Conservation (phyloP, 306 rosid genomes). For the Prunus davidiana region DNA sequence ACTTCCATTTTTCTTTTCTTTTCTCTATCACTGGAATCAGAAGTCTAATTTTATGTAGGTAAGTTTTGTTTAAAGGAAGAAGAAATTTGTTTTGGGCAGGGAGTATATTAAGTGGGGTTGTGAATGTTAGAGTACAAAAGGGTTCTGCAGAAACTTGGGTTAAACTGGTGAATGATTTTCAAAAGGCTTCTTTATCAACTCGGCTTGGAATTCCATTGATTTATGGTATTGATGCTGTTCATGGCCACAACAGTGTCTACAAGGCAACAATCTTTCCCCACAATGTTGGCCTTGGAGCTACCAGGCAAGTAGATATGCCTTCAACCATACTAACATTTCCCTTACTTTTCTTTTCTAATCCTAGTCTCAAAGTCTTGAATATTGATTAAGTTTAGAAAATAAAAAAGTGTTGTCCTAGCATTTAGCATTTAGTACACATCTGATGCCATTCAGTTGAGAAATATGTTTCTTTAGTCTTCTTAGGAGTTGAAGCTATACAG, state of each 20-base stretch:
- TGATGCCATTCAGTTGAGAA: too few species aligned
- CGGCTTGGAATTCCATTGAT: slow-evolving; percentile 41
- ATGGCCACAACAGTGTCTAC: slow-evolving; percentile 42
- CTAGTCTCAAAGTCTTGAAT: too few species aligned
- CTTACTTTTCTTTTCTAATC: not conserved
- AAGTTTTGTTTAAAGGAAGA: not conserved
- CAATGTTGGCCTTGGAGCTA: slow-evolving; percentile 43
- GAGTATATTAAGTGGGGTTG: slow-evolving; percentile 42
- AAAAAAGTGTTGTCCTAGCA: too few species aligned
- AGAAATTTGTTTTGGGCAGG: slow-evolving; percentile 15
- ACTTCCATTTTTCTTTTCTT: too few species aligned
- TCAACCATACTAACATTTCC: not conserved
- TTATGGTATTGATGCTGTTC: slow-evolving; percentile 43
- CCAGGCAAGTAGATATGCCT: slow-evolving; percentile 23
- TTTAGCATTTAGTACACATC: too few species aligned
- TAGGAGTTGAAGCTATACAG: too few species aligned
- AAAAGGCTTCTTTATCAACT: slow-evolving; percentile 28
- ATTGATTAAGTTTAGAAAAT: too few species aligned
- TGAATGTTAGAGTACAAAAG: slow-evolving; percentile 19
- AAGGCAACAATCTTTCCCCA: slow-evolving; percentile 38
- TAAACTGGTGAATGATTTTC: slow-evolving; percentile 33
- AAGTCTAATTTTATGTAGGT: too few species aligned
- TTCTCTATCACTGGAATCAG: too few species aligned
- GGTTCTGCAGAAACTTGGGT: slow-evolving; percentile 39
- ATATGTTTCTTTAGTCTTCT: too few species aligned